phyloP scores from a whole-genome alignment of 1,284 basidiomycete species.

The Porphyrellus sp. region DNA sequence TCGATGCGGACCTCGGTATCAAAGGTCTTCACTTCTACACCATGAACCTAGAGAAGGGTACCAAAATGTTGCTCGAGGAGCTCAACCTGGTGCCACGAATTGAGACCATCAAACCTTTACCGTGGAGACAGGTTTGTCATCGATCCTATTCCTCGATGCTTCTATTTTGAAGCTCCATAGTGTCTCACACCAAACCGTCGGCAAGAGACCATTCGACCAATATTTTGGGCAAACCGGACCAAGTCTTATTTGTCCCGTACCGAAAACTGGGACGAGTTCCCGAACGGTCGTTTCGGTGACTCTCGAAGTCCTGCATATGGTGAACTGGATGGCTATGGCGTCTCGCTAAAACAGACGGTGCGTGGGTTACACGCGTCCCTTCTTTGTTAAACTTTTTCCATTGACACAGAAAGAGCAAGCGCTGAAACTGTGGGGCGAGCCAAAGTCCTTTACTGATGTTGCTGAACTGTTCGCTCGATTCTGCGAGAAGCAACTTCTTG shows the following conservation, averaged over 20 bases:
- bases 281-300: slow-evolving; percentile 98
- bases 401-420: slow-evolving; percentile 74
- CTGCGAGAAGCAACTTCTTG: slow-evolving; percentile 66
- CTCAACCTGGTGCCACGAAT: slow-evolving; percentile 81
- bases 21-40: slow-evolving; percentile 95
- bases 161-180: slow-evolving; percentile 46
- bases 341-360: slow-evolving; percentile 80
- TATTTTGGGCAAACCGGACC: slow-evolving; percentile 93
- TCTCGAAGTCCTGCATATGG: slow-evolving; percentile 96
- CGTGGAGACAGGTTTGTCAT: slow-evolving; percentile 79
- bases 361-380: slow-evolving; percentile 27
- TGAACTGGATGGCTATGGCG: slow-evolving; percentile 93
- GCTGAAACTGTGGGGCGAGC: slow-evolving; percentile 84
- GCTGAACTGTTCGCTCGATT: slow-evolving; percentile 76
- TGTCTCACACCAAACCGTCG: slow-evolving; percentile 87
- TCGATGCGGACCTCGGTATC: slow-evolving; percentile 77
- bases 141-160: slow-evolving; percentile 36
- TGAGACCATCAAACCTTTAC: slow-evolving; percentile 85
- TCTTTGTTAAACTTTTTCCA: slow-evolving; percentile 5
- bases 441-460: slow-evolving; percentile 67
- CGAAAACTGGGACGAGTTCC: slow-evolving; percentile 98
- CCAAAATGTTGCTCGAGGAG: slow-evolving; percentile 88
- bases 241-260: slow-evolving; percentile 91
- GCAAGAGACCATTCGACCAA: slow-evolving; percentile 87
- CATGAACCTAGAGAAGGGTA: slow-evolving; percentile 96